Conservation (phyloP, 768 basidiomycete genomes). For the Grammothele lineata region DNA sequence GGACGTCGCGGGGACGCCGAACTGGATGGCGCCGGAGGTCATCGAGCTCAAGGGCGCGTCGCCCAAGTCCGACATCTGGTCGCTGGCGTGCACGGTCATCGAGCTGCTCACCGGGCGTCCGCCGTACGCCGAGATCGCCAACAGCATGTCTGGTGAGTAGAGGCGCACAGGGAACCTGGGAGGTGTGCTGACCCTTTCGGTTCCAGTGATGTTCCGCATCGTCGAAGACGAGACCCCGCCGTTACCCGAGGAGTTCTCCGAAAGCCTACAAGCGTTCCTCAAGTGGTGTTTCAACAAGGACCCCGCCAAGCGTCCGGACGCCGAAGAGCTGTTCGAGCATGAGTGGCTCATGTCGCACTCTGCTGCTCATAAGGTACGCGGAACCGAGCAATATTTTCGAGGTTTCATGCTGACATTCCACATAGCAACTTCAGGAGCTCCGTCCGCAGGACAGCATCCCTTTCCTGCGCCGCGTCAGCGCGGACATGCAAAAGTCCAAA, state of each 20-base stretch:
- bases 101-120: conserved; percentile 91
- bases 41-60: conserved; percentile 93
- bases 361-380: conserved; percentile 68
- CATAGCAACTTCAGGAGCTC: conserved; percentile 49
- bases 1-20: conserved; percentile 91
- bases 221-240: conserved; percentile 92
- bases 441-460: conserved; percentile 94
- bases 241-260: conserved; percentile 74
- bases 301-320: conserved; percentile 76
- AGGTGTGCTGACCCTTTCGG: not conserved
- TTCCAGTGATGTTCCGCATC: conserved; percentile 91
- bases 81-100: conserved; percentile 89
- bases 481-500: conserved; percentile 76
- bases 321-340: conserved; percentile 84
- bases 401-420: no score
- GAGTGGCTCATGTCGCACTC: conserved; percentile 84
- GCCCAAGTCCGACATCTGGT: conserved; percentile 95
- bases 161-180: not conserved
- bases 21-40: conserved; percentile 99
- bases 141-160: conserved; percentile 78
- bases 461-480: conserved; percentile 87
- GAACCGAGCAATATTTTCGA: no score
- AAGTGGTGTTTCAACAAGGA: conserved; percentile 89
- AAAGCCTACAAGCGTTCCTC: conserved; percentile 76
- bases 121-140: conserved; percentile 86